phyloP scores from a whole-genome alignment of 148 eudicot species.

The Fallopia convolvulus region DNA sequence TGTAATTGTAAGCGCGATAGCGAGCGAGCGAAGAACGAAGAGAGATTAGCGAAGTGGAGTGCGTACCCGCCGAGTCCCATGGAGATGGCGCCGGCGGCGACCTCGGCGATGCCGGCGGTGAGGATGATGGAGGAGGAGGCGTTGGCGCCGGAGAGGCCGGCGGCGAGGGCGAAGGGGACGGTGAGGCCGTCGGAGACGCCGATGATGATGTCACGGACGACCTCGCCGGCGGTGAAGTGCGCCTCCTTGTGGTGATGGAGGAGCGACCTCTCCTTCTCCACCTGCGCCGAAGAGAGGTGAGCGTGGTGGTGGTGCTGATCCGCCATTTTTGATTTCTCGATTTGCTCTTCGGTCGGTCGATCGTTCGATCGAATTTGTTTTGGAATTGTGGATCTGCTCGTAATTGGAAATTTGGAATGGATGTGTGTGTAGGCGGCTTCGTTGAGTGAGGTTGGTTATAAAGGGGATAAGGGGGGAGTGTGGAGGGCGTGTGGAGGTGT shows the following conservation, averaged over 20 bases:
- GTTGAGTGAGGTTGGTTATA: not conserved
- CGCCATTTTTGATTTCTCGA: not conserved
- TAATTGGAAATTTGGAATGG: no score
- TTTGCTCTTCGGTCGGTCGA: no score
- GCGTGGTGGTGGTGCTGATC: not conserved
- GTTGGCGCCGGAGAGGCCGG: conserved; percentile 85
- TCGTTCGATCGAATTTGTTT: no score
- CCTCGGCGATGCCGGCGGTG: conserved; percentile 91
- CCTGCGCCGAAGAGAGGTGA: not conserved
- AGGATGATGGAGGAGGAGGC: conserved; percentile 76
- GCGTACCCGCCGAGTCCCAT: conserved; percentile 96
- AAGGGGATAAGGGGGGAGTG: not conserved
- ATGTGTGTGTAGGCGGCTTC: no score
- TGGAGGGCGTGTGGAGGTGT: conserved; percentile 12
- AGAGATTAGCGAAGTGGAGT: not conserved
- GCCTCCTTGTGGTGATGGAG: conserved; percentile 61
- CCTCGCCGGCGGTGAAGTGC: conserved; percentile 86
- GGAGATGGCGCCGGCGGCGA: conserved; percentile 95
- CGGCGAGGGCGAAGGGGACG: conserved; percentile 91
- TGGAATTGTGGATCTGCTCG: no score
- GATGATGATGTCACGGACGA: conserved; percentile 85
- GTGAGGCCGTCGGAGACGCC: conserved; percentile 97
- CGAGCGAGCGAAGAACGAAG: not conserved
- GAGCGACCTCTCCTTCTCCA: conserved; percentile 25
- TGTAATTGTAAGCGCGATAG: not conserved